These are phyloP conservation scores for Teunomyces atbi DNA, from an alignment of 805 yeast species.

Conservation along the genomic window DNA sequence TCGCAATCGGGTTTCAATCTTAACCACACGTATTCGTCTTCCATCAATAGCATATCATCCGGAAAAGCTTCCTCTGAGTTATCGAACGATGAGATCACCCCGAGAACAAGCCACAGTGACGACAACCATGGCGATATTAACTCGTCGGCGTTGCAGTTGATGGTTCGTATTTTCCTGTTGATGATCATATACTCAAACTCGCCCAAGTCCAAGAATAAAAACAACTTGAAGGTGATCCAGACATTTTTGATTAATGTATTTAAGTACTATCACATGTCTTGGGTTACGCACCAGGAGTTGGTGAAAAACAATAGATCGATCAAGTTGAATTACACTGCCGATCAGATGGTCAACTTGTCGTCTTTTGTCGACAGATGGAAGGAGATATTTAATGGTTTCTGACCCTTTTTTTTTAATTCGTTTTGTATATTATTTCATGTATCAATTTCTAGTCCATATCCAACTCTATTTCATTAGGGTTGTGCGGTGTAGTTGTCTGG, in stretches of 20 bases:
- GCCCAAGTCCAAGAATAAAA: slow-evolving; percentile 26
- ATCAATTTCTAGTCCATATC: slow-evolving; percentile 36
- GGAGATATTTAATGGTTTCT: slow-evolving; percentile 24
- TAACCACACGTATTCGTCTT: slow-evolving; percentile 4
- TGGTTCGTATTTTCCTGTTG: slow-evolving; percentile 33
- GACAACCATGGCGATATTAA: slow-evolving; percentile 7
- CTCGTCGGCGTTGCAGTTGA: slow-evolving; percentile 31
- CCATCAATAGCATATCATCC: slow-evolving; percentile 1
- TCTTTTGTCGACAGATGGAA: slow-evolving; percentile 41
- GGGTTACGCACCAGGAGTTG: slow-evolving; percentile 37
- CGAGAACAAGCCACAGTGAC: slow-evolving; percentile 8
- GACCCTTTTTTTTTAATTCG: slow-evolving; percentile 6
- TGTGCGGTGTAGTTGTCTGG: slow-evolving; percentile 16
- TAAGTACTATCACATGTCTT: slow-evolving; percentile 41
- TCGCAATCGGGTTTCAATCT: slow-evolving; percentile 1
- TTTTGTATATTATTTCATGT: background rate
- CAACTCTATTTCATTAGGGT: slow-evolving; percentile 63
- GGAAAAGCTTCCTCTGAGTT: background rate
- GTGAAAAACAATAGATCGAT: slow-evolving; percentile 34
- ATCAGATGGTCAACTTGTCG: slow-evolving; percentile 32
- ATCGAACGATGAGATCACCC: slow-evolving; percentile 3
- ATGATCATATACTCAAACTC: slow-evolving; percentile 34
- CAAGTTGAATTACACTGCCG: slow-evolving; percentile 34
- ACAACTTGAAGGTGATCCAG: slow-evolving; percentile 29
- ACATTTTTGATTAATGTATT: slow-evolving; percentile 33